phyloP scores from a whole-genome alignment of 2,329 filamentous ascomycete species.

The Fusarium chlamydosporum region DNA sequence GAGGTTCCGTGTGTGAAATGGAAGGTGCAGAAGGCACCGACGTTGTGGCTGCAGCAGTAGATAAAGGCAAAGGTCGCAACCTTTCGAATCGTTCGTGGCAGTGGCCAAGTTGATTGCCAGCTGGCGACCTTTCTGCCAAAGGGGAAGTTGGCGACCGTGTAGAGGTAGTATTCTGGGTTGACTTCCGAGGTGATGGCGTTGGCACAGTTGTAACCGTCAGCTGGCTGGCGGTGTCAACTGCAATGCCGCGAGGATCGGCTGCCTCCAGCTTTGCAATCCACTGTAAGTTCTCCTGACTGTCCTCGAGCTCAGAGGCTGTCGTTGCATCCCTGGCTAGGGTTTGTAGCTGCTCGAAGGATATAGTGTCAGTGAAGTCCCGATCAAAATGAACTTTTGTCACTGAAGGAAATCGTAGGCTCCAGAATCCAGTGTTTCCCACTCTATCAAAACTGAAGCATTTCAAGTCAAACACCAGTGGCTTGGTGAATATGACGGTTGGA shows the following conservation, averaged over 20 bases:
- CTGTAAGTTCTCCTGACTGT: conserved; percentile 71
- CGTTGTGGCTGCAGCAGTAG: conserved; percentile 24
- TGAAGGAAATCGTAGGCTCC: conserved; percentile 81
- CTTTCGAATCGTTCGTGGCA: background rate
- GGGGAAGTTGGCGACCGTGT: conserved; percentile 41
- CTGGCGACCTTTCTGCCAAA: conserved; percentile 7
- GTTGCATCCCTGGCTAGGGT: conserved; percentile 72
- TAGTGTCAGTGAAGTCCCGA: conserved; percentile 75
- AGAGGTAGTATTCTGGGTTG: conserved; percentile 46
- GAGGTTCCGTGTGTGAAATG: background rate
- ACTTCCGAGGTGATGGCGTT: conserved; percentile 54
- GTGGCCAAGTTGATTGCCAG: background rate
- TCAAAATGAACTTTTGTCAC: conserved; percentile 85
- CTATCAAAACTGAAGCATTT: conserved; percentile 85
- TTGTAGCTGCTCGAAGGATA: conserved; percentile 79
- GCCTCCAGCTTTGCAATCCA: conserved; percentile 74
- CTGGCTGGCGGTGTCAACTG: conserved; percentile 63
- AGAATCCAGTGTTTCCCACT: conserved; percentile 76
- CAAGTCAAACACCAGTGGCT: conserved; percentile 83
- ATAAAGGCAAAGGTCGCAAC: background rate
- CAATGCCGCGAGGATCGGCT: conserved; percentile 63
- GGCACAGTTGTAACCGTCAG: conserved; percentile 58
- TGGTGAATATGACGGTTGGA: conserved; percentile 71
- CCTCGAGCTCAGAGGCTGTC: conserved; percentile 63
- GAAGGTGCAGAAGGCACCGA: conserved; percentile 10